Evolutionary conservation across 2,329 filamentous ascomycete species (phyloP).

Genomic region (Ophiosphaerella narmari): DNA sequence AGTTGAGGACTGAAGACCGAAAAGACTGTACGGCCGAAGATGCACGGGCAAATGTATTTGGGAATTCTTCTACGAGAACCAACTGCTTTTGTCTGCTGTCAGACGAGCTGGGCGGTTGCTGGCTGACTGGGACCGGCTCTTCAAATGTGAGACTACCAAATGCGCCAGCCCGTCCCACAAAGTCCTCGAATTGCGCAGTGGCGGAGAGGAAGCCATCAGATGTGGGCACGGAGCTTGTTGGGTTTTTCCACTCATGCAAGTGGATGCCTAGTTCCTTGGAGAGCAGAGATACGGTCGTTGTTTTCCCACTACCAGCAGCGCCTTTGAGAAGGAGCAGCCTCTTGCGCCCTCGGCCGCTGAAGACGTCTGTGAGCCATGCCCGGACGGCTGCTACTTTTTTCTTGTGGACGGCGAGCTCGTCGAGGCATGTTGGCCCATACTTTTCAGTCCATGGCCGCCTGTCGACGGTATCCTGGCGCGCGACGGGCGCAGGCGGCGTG

Average conservation of each 20-base stretch:
- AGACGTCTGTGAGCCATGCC: conserved; percentile 77
- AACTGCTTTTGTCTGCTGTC: conserved; percentile 43
- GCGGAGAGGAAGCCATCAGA: conserved; percentile 70
- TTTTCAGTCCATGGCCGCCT: conserved; percentile 83
- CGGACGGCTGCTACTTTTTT: conserved; percentile 88
- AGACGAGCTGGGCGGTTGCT: conserved; percentile 12
- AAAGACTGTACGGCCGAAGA: conserved; percentile 58
- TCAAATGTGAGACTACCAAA: conserved; percentile 71
- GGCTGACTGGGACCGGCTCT: conserved; percentile 14
- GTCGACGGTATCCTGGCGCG: conserved; percentile 53
- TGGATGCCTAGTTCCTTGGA: conserved; percentile 77
- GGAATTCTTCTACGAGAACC: conserved; percentile 57
- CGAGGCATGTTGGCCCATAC: conserved; percentile 74
- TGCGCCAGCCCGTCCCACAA: conserved; percentile 78
- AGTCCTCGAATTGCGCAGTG: conserved; percentile 87
- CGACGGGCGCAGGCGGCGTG: conserved; percentile 33
- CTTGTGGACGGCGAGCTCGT: conserved; percentile 92
- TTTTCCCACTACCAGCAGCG: conserved; percentile 90
- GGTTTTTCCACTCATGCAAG: conserved; percentile 90
- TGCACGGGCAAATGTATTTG: conserved; percentile 53
- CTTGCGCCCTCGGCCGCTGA: conserved; percentile 64
- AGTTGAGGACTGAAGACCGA: conserved; percentile 74
- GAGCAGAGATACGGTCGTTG: conserved; percentile 79
- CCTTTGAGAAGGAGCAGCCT: conserved; percentile 85
- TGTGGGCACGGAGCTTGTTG: conserved; percentile 64